A percentile compares a stretch with the other conserved stretches of the same genome.
These are phyloP conservation scores for Paramicrosporidium saccamoebae DNA, from an alignment of 371 early-diverging fungal genomes.

Conservation along the genomic window DNA sequence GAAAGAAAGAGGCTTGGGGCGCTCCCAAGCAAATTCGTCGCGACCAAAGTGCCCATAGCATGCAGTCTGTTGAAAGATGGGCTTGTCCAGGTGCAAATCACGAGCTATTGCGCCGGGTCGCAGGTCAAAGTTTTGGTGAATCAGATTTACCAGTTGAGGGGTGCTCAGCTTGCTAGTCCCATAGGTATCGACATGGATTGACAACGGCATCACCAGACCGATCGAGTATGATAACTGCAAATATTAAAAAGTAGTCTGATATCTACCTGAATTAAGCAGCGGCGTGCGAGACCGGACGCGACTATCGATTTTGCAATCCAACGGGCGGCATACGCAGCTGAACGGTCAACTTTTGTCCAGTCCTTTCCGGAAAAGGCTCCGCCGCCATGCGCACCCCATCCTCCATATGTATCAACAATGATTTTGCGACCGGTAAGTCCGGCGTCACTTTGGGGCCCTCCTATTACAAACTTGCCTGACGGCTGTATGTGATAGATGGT, in stretches of 20 bases:
- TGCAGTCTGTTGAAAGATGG: slow-evolving; percentile 88
- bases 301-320: slow-evolving; percentile 95
- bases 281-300: slow-evolving; percentile 65
- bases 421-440: slow-evolving; percentile 99
- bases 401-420: slow-evolving; percentile 89
- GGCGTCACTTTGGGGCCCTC: slow-evolving; percentile 98
- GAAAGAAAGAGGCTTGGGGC: slow-evolving; percentile 54
- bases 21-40: slow-evolving; percentile 81
- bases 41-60: slow-evolving; percentile 97
- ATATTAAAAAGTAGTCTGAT: too few relatives aligned
- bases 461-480: slow-evolving; percentile 93
- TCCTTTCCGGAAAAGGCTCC: slow-evolving; percentile 99
- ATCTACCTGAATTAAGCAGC: slow-evolving; percentile 81
- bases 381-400: slow-evolving; percentile 98
- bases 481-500: slow-evolving; percentile 94
- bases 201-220: slow-evolving; percentile 92
- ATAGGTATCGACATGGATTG: slow-evolving; percentile 87
- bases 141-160: slow-evolving; percentile 56
- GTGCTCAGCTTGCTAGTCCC: slow-evolving; percentile 69
- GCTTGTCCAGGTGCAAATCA: slow-evolving; percentile 85
- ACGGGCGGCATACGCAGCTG: slow-evolving; percentile 95
- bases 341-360: slow-evolving; percentile 99
- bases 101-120: slow-evolving; percentile 92
- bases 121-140: slow-evolving; percentile 90
- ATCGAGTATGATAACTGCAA: slow-evolving; percentile 98